Evolutionary conservation across 768 basidiomycete genomes (phyloP), one percentile per base, ranked within the genome.

Genomic region (Mycena epipterygia): DNA sequence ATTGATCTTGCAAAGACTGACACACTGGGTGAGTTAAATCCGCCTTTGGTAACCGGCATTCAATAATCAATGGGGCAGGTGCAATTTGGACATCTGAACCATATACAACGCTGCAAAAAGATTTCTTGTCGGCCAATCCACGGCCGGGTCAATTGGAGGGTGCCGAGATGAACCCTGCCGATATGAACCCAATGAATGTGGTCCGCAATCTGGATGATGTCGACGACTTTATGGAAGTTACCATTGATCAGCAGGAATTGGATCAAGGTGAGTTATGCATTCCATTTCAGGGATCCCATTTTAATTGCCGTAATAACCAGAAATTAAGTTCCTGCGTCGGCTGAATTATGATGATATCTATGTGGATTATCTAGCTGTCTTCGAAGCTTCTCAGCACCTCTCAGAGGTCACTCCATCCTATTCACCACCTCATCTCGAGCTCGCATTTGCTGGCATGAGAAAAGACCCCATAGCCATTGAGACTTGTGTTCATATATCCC

Each of bases 401-500:
- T 42, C 57, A 21, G 41, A 59, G 27, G 1, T 6, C 4, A 32
- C 9, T 16, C 5, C 3, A 1, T n/a, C 9, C 8, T 5, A 9
- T 3, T 46, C 25, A 5, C 33, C 37, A 21, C 48, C 37, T 1
- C 61, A 62, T 41, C 49, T 62, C 1, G 33, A 51, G 35, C 19
- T 51, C 1, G 61, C 61, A 13, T 39, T 62, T 27, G 27, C 14
- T 11, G 61, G 61, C 2, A 51, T 62, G 61, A 39, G 51, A 2
- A 27, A 62, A n/a, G 35, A 2, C 9, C 61, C 61, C 6, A 29
- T 17, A 0, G 17, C 61, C 5, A 19, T 52, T 9, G 48, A 62
- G 13, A 62, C 61, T 3, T 62, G 61, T 29, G 0, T 62, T 33
- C 61, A 62, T 12, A 62, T 62, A 25, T 35, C 61, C 1, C 33